phyloP scores from a whole-genome alignment of 2,329 filamentous ascomycete species.

The Calonectria pauciramosa region DNA sequence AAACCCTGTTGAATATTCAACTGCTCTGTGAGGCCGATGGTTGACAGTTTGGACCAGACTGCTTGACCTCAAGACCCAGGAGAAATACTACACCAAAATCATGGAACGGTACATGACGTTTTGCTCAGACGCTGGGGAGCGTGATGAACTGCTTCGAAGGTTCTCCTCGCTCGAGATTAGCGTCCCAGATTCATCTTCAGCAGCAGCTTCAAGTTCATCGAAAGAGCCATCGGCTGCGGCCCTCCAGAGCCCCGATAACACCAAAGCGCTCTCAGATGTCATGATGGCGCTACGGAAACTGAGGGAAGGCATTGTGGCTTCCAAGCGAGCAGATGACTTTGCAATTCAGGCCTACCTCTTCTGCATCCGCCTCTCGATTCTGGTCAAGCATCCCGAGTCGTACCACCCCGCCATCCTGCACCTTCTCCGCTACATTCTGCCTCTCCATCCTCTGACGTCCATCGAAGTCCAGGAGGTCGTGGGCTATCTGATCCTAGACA shows the following conservation, averaged over 20 bases:
- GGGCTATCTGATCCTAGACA: conserved; percentile 86
- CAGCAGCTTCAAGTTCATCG: conserved; percentile 14
- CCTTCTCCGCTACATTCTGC: conserved; percentile 80
- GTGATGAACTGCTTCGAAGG: conserved; percentile 80
- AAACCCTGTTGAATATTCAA: not conserved
- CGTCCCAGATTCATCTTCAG: conserved; percentile 22
- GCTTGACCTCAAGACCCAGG: conserved; percentile 82
- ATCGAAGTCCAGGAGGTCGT: conserved; percentile 85
- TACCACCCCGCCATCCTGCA: conserved; percentile 91
- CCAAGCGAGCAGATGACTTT: conserved; percentile 82
- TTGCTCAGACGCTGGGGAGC: conserved; percentile 80
- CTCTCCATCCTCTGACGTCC: conserved; percentile 74
- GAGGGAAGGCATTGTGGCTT: conserved; percentile 88
- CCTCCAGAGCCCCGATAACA: conserved; percentile 52
- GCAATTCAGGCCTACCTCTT: conserved; percentile 93
- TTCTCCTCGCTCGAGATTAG: conserved; percentile 73
- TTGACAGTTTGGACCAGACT: conserved; percentile 62
- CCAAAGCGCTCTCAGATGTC: conserved; percentile 79
- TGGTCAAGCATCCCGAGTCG: conserved; percentile 85
- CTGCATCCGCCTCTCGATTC: conserved; percentile 85
- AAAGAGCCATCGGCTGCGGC: conserved; percentile 31
- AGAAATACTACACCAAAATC: conserved; percentile 88
- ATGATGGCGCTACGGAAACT: conserved; percentile 91
- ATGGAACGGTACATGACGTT: conserved; percentile 91
- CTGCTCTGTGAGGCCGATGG: not conserved